Evolutionary conservation across 805 yeast species (phyloP).

Genomic region (Lipomyces starkeyi): DNA sequence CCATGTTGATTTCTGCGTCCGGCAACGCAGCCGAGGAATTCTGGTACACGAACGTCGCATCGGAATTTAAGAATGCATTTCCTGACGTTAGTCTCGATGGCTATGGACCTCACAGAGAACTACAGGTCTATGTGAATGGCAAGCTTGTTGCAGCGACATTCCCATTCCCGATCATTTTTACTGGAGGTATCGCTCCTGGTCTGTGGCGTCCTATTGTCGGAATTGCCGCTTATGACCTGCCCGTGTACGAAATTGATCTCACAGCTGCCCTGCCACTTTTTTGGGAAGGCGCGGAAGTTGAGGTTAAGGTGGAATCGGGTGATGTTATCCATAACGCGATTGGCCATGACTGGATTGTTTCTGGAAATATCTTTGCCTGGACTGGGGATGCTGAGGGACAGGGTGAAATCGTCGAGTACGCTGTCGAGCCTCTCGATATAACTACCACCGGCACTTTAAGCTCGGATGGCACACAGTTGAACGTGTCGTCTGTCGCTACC

Average conservation of each 20-base stretch:
- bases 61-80: conserved; percentile 50
- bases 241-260: conserved; percentile 71
- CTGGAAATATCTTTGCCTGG: conserved; percentile 33
- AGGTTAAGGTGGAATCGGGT: conserved; percentile 87
- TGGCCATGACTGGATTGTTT: conserved; percentile 34
- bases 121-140: conserved; percentile 60
- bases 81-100: conserved; percentile 48
- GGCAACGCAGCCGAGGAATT: conserved; percentile 85
- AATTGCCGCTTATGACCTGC: conserved; percentile 72
- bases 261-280: conserved; percentile 72
- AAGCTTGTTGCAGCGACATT: conserved; percentile 61
- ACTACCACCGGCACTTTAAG: conserved; percentile 4
- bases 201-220: conserved; percentile 84
- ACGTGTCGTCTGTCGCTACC: conserved; percentile 28
- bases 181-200: conserved; percentile 83
- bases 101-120: conserved; percentile 73
- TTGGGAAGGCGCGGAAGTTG: conserved; percentile 58
- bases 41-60: conserved; percentile 71
- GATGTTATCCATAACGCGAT: conserved; percentile 58
- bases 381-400: conserved; percentile 19
- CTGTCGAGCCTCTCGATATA: conserved; percentile 15
- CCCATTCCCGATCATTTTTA: conserved; percentile 76
- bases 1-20: conserved; percentile 64
- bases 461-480: conserved; percentile 12
- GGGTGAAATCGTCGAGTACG: conserved; percentile 16